Evolutionary conservation across 1,284 basidiomycete species (phyloP).

Genomic region (Trichosporon coremiiforme): DNA sequence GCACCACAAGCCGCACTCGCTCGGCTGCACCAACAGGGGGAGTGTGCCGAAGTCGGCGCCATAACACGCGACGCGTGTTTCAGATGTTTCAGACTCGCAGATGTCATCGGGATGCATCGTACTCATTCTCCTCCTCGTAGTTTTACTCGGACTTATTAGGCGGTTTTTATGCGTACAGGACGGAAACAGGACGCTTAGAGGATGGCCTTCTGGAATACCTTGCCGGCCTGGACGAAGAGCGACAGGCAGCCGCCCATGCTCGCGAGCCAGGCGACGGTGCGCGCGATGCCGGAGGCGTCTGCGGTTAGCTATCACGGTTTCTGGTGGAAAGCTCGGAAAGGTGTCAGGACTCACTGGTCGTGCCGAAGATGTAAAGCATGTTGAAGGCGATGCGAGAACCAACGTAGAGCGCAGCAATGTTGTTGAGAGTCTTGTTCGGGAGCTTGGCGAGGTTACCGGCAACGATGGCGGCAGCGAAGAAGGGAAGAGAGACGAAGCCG

Average conservation of each 20-base stretch:
- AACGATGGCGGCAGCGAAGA: conserved; percentile 42
- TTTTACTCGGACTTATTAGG: background rate
- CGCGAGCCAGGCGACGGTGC: conserved; percentile 32
- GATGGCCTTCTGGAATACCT: conserved; percentile 25
- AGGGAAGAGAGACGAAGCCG: conserved; percentile 35
- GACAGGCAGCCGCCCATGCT: conserved; percentile 29
- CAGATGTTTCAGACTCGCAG: background rate
- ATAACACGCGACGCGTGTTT: background rate
- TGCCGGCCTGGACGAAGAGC: conserved; percentile 38
- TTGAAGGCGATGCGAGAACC: conserved; percentile 38
- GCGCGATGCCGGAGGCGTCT: conserved; percentile 35
- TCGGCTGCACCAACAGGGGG: background rate
- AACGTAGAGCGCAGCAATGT: conserved; percentile 39
- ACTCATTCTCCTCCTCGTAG: background rate
- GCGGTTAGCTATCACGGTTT: conserved; percentile 8
- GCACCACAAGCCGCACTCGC: background rate
- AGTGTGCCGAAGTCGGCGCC: background rate
- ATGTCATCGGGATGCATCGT: background rate
- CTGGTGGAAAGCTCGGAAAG: background rate
- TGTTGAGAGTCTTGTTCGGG: conserved; percentile 40
- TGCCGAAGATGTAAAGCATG: conserved; percentile 41
- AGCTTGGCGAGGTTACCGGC: conserved; percentile 46
- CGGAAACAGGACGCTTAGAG: background rate
- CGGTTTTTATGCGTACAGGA: background rate
- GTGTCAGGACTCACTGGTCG: conserved; percentile 33